phyloP scores from a whole-genome alignment of 177 flowering plant species.

The Vitis hybrid region DNA sequence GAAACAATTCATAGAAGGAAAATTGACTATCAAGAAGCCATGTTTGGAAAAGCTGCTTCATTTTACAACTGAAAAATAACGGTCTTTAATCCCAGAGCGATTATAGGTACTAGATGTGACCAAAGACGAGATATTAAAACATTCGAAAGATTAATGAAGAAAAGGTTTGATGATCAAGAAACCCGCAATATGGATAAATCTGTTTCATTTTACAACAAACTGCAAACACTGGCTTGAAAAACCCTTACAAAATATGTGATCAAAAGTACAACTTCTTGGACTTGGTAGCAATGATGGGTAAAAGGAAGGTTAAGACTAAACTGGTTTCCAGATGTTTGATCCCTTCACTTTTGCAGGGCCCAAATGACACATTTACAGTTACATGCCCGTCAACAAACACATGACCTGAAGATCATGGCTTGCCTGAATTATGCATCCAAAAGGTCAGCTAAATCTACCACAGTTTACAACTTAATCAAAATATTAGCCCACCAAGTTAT shows the following conservation, averaged over 20 bases:
- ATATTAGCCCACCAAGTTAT: slow-evolving; percentile 5
- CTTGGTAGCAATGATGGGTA: background rate
- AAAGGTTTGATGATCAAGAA: background rate
- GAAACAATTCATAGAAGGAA: too few relatives aligned
- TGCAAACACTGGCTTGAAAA: background rate
- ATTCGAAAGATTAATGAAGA: background rate
- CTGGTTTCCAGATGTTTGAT: background rate
- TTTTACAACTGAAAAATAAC: too few relatives aligned
- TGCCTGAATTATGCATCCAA: slow-evolving; percentile 7
- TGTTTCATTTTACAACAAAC: slow-evolving; percentile 8
- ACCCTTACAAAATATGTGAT: background rate
- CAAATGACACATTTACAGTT: background rate
- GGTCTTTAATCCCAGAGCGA: too few relatives aligned
- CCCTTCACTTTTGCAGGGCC: background rate
- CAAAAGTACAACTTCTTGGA: background rate
- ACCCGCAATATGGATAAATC: background rate
- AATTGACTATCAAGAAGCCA: too few relatives aligned
- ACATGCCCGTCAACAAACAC: slow-evolving; percentile 2
- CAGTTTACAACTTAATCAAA: slow-evolving; percentile 19
- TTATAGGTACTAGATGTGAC: too few relatives aligned
- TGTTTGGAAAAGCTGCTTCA: too few relatives aligned
- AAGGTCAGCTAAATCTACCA: slow-evolving; percentile 14
- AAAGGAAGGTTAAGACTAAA: background rate
- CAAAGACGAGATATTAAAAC: background rate
- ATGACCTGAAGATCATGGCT: slow-evolving; percentile 16